Base-by-base conservation (phyloP, 1,284 basidiomycete genomes). In the Irpex sp. region DNA sequence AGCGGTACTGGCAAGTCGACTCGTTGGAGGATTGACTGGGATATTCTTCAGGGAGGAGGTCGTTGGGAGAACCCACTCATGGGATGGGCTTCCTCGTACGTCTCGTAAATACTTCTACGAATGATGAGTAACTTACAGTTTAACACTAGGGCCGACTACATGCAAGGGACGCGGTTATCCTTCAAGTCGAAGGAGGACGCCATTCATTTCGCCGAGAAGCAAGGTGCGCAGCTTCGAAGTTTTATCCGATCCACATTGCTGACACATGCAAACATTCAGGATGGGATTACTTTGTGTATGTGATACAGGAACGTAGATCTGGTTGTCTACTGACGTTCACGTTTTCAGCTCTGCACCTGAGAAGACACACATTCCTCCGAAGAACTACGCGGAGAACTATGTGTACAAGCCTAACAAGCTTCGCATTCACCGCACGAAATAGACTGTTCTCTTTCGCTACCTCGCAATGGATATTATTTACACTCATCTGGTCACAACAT, bases 1-100 rank as follows among this genome's bases (percentile, higher is more conserved):
- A 96, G 93, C 59, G 96, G 94, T 59, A 85, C 88, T 56, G 89
- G 87, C 59, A 96, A 97, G 78, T 89, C 89, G 21, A 86, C 90
- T 70, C 86, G 91, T 71, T 99, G 97, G 97, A 83, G 94, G 68
- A 88, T 99, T 72, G 97, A 99, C 78, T 99, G 91, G 82, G 97
- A 99, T 72, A 90, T 90, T 64, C 80, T 98, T 17, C 88, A 88
- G 68, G 94, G 96, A 52, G 89, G 85, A 38, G 96, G 93, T 11
- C 85, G 97, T 65, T 99, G 97, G 97, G 96, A 98, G 84, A 98
- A 98, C 75, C 94, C 95, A n/a, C 78, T 99, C 71, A 99, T 99
- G 93, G 97, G 97, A 62, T 99, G 88, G 86, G 96, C 96, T 0
- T 92, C 89, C 78, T 93, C 90, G 93, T 94, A 73, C 77, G 90